These are phyloP conservation scores for Daedaleopsis sinensis DNA, from an alignment of 768 basidiomycete genomes.

Conservation along the genomic window DNA sequence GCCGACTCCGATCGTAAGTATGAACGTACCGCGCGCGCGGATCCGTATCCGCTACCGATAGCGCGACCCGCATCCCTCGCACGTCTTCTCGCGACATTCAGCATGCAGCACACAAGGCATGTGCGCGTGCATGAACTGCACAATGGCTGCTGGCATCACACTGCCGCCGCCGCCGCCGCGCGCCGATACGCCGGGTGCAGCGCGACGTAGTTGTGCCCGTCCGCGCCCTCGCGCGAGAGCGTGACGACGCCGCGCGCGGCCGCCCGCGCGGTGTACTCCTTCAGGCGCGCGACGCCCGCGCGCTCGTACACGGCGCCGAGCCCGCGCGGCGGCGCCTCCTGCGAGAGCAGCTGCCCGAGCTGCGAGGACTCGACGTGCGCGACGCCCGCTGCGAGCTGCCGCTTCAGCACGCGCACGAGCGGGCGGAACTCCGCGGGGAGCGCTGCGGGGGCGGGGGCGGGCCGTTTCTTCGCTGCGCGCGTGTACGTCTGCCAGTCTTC, in stretches of 20 bases:
- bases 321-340: constrained; percentile 10
- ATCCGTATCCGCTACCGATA: too few species aligned
- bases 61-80: too few species aligned
- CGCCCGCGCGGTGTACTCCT: constrained; percentile 30
- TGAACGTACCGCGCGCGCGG: too few species aligned
- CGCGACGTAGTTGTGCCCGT: constrained; percentile 17
- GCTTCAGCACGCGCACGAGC: constrained; percentile 29
- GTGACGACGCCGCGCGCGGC: constrained; percentile 21
- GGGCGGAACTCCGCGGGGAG: constrained; percentile 26
- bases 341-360: constrained; percentile 27
- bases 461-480: constrained; percentile 9
- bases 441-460: not conserved
- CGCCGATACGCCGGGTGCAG: constrained; percentile 13
- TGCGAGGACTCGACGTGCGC: constrained; percentile 25
- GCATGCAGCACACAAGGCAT: not conserved
- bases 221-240: constrained; percentile 4
- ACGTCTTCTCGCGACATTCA: not conserved
- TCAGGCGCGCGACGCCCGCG: constrained; percentile 27
- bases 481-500: constrained; percentile 6
- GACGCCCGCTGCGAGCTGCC: constrained; percentile 21
- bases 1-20: too few species aligned
- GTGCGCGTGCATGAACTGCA: not conserved
- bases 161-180: constrained; percentile 1
- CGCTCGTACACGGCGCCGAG: constrained; percentile 19
- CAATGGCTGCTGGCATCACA: too few species aligned